These are phyloP conservation scores for Cynara cardunculus DNA, from an alignment of 129 eudicot species.

Conservation along the genomic window DNA sequence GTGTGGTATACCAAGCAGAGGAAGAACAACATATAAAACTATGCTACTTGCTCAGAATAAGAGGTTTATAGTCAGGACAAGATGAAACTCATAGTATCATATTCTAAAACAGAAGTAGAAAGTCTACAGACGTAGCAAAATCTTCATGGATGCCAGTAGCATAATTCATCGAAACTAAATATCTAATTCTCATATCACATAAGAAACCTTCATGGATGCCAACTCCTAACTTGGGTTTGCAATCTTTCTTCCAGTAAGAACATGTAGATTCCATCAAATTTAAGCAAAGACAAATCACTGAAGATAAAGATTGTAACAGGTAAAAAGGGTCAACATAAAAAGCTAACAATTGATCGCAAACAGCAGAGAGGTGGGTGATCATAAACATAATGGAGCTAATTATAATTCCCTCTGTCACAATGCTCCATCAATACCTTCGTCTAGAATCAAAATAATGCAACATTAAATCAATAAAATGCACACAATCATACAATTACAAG, in stretches of 20 bases:
- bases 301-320: neutral
- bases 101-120: neutral
- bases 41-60: neutral
- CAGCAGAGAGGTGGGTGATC: neutral
- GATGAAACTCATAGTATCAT: neutral
- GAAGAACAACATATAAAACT: neutral
- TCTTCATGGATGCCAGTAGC: too few species aligned
- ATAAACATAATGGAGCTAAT: neutral
- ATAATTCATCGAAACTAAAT: neutral
- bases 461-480: neutral
- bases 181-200: neutral
- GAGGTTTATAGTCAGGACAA: neutral
- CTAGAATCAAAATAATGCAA: neutral
- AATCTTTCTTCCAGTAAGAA: neutral
- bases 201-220: constrained; percentile 6
- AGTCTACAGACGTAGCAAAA: neutral
- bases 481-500: neutral
- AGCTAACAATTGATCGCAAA: neutral
- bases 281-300: neutral
- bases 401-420: neutral
- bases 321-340: neutral
- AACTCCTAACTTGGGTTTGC: neutral
- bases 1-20: neutral
- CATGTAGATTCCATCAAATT: neutral
- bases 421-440: neutral